Evolutionary conservation across 352 stramenopile species (phyloP).

Genomic region (Phytopythium mirpurense): DNA sequence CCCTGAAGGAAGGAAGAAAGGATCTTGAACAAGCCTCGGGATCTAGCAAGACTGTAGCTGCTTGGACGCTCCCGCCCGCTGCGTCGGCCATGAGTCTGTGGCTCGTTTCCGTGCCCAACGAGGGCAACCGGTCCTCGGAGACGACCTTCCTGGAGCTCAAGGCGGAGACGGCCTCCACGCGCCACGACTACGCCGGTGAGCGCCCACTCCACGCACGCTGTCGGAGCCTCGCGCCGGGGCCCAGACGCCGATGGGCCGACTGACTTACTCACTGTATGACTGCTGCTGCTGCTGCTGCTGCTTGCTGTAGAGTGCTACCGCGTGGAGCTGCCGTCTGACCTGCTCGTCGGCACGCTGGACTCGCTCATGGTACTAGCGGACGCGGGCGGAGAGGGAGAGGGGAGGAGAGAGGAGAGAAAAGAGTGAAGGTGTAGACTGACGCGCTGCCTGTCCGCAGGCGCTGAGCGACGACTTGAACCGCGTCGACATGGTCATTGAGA

Average conservation of each 20-base stretch:
- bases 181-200: conserved; percentile 74
- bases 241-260: no score
- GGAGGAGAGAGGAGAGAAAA: no score
- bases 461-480: conserved; percentile 94
- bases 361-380: conserved; percentile 89
- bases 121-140: conserved; percentile 73
- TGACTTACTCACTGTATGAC: no score
- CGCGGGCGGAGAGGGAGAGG: no score
- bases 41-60: no score
- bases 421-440: background rate
- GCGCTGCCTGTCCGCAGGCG: conserved; percentile 21
- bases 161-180: conserved; percentile 73
- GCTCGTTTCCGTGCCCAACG: conserved; percentile 83
- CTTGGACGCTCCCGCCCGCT: no score
- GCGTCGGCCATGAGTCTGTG: conserved; percentile 55
- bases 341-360: conserved; percentile 97
- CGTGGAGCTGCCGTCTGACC: conserved; percentile 89
- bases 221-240: no score
- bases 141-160: conserved; percentile 85
- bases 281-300: background rate
- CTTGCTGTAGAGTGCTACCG: conserved; percentile 54
- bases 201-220: background rate
- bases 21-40: conserved; percentile 33
- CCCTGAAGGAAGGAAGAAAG: no score
- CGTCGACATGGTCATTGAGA: conserved; percentile 93